phyloP scores from a whole-genome alignment of 1,139 yeast genomes.

The Yamadazyma oceani region DNA sequence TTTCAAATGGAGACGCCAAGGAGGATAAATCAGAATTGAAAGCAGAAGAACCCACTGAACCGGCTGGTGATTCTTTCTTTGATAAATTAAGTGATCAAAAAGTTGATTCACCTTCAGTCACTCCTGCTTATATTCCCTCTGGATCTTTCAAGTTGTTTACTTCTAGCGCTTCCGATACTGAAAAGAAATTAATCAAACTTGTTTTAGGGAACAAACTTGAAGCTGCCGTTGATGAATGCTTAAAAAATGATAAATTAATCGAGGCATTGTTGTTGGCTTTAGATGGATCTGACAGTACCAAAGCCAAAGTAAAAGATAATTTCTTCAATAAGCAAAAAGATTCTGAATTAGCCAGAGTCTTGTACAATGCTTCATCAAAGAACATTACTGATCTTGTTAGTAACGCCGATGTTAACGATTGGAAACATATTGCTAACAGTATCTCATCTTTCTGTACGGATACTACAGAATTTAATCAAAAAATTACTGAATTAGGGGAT shows the following conservation, averaged over 20 bases:
- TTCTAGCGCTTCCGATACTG: conserved; percentile 23
- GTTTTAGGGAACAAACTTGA: conserved; percentile 64
- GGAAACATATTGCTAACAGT: conserved; percentile 81
- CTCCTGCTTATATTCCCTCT: conserved; percentile 35
- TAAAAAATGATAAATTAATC: conserved; percentile 59
- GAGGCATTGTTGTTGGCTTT: conserved; percentile 86
- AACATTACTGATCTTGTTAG: conserved; percentile 72
- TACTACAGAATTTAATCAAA: conserved; percentile 47
- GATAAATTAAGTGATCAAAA: conserved; percentile 37
- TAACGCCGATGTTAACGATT: conserved; percentile 73
- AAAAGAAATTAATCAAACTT: conserved; percentile 52
- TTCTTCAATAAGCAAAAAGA: conserved; percentile 62
- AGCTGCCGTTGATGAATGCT: conserved; percentile 67
- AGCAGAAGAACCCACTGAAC: conserved; percentile 26
- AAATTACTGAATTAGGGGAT: conserved; percentile 74
- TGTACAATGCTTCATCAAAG: conserved; percentile 62
- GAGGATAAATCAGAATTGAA: conserved; percentile 14
- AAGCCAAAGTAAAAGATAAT: conserved; percentile 66
- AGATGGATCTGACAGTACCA: conserved; percentile 62
- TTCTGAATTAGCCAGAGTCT: conserved; percentile 67
- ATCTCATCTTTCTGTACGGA: conserved; percentile 58
- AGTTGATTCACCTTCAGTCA: conserved; percentile 13
- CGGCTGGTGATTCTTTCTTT: conserved; percentile 50
- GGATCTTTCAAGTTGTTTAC: conserved; percentile 45
- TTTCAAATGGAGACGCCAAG: conserved; percentile 8